Evolutionary conservation across 2,329 filamentous ascomycete species (phyloP).

Genomic region (Penicillium brevicompactum): DNA sequence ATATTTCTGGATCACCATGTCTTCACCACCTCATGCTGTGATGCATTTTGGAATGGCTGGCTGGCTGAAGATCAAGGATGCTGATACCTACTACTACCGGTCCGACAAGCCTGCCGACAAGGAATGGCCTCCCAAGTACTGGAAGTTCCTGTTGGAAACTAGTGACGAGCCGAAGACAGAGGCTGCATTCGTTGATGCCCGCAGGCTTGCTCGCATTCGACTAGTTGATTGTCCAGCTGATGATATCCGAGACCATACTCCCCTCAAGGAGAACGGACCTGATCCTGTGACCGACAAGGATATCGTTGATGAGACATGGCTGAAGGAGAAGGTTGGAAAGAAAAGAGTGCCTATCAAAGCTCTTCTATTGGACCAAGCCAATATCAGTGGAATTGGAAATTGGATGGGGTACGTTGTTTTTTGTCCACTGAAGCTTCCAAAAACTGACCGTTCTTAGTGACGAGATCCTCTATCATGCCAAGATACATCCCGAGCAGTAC

Average conservation of each 20-base stretch:
- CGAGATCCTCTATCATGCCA: slow-evolving; percentile 87
- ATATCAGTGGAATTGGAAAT: slow-evolving; percentile 91
- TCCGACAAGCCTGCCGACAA: slow-evolving; percentile 59
- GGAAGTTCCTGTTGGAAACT: slow-evolving; percentile 80
- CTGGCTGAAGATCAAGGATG: slow-evolving; percentile 85
- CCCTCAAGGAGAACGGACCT: slow-evolving; percentile 87
- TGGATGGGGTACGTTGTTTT: slow-evolving; percentile 72
- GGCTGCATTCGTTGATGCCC: slow-evolving; percentile 79
- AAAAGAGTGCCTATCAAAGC: slow-evolving; percentile 89
- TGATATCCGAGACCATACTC: slow-evolving; percentile 73
- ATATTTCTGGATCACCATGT: slow-evolving; percentile 91
- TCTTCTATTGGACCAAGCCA: slow-evolving; percentile 80
- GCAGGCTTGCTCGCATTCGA: slow-evolving; percentile 76
- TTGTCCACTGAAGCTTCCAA: neutral
- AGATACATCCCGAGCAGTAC: slow-evolving; percentile 89
- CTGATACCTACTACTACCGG: slow-evolving; percentile 79
- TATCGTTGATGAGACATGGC: slow-evolving; percentile 73
- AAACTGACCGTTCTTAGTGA: slow-evolving; percentile 54
- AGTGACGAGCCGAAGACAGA: slow-evolving; percentile 63
- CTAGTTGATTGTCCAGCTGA: slow-evolving; percentile 78
- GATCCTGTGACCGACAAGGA: slow-evolving; percentile 86
- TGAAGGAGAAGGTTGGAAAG: slow-evolving; percentile 68
- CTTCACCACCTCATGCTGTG: slow-evolving; percentile 76
- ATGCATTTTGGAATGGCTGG: slow-evolving; percentile 82
- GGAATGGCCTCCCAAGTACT: slow-evolving; percentile 85